Conservation (phyloP, 2,329 filamentous ascomycete species). For the Endothia cerciana region DNA sequence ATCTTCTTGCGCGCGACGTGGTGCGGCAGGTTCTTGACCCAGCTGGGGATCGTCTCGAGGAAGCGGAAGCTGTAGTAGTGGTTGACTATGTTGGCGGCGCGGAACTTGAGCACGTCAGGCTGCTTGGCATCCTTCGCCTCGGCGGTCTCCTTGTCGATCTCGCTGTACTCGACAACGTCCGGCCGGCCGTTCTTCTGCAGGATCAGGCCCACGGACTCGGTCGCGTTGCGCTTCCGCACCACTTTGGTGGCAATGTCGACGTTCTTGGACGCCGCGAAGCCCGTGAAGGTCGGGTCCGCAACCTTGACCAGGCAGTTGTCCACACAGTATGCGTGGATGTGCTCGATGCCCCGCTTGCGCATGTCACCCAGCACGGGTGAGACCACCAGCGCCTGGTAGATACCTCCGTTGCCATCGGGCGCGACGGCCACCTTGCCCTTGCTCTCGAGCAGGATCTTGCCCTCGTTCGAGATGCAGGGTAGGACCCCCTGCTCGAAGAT, state of each 20-base stretch:
- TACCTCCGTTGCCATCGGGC: slow-evolving; percentile 94
- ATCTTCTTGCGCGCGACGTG: slow-evolving; percentile 99
- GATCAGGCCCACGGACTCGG: slow-evolving; percentile 94
- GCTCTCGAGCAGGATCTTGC: slow-evolving; percentile 92
- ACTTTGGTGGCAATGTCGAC: slow-evolving; percentile 99
- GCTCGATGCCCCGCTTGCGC: slow-evolving; percentile 84
- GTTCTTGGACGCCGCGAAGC: slow-evolving; percentile 83
- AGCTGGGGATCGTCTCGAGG: slow-evolving; percentile 86
- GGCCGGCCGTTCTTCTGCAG: slow-evolving; percentile 94
- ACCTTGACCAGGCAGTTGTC: slow-evolving; percentile 99
- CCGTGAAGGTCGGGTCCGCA: slow-evolving; percentile 94
- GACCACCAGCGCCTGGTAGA: slow-evolving; percentile 88
- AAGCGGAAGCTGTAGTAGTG: slow-evolving; percentile 98
- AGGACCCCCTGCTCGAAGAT: slow-evolving; percentile 98
- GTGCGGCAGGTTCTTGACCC: slow-evolving; percentile 85
- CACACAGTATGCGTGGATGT: slow-evolving; percentile 97
- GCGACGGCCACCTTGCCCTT: slow-evolving; percentile 93
- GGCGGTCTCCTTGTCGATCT: slow-evolving; percentile 88
- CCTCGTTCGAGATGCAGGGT: slow-evolving; percentile 95
- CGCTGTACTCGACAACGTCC: slow-evolving; percentile 97
- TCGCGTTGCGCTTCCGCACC: slow-evolving; percentile 96
- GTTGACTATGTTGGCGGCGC: slow-evolving; percentile 98
- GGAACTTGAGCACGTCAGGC: slow-evolving; percentile 84
- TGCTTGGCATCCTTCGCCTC: slow-evolving; percentile 86
- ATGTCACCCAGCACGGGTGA: slow-evolving; percentile 85